A percentile compares a stretch with the other conserved stretches of the same genome.
These are phyloP conservation scores for Pythium sp. DNA, from an alignment of 352 stramenopile species.

Conservation along the genomic window DNA sequence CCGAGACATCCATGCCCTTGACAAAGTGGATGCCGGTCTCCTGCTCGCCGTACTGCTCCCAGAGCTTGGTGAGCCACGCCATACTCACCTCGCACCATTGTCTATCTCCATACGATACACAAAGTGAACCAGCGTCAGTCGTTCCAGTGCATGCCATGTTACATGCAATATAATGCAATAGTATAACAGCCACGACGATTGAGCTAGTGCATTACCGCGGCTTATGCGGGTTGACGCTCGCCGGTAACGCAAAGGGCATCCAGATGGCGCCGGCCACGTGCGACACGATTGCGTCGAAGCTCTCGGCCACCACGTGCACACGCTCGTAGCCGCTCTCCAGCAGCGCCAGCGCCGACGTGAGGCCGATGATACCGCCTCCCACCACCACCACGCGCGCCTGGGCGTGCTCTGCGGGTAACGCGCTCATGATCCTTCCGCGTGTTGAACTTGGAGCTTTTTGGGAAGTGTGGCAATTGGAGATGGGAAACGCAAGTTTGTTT, in stretches of 20 bases:
- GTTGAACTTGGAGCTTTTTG: neutral
- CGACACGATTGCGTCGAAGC: slow-evolving; percentile 60
- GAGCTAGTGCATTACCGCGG: slow-evolving; percentile 23
- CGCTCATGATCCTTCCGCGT: neutral
- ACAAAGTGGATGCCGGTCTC: slow-evolving; percentile 55
- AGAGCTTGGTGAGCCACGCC: slow-evolving; percentile 46
- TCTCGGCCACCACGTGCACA: slow-evolving; percentile 47
- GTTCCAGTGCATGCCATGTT: too few species aligned
- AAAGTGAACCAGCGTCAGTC: too few species aligned
- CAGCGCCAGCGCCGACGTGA: slow-evolving; percentile 64
- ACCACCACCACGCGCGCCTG: slow-evolving; percentile 45
- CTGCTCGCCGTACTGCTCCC: slow-evolving; percentile 32
- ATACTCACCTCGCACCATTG: slow-evolving; percentile 69
- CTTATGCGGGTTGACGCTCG: slow-evolving; percentile 30
- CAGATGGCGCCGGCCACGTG: slow-evolving; percentile 69
- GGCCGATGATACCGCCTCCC: slow-evolving; percentile 61
- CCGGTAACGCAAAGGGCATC: slow-evolving; percentile 64
- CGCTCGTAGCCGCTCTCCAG: slow-evolving; percentile 43
- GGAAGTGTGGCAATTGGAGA: too few species aligned
- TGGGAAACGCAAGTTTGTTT: too few species aligned
- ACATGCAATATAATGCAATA: too few species aligned
- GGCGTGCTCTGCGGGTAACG: neutral
- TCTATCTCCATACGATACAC: slow-evolving; percentile 19
- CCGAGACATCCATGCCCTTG: slow-evolving; percentile 43
- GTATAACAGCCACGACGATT: neutral